A percentile compares a stretch with the other conserved stretches of the same genome.
phyloP scores from a whole-genome alignment of 2,329 filamentous ascomycete species.

The Fusarium guadeloupense region DNA sequence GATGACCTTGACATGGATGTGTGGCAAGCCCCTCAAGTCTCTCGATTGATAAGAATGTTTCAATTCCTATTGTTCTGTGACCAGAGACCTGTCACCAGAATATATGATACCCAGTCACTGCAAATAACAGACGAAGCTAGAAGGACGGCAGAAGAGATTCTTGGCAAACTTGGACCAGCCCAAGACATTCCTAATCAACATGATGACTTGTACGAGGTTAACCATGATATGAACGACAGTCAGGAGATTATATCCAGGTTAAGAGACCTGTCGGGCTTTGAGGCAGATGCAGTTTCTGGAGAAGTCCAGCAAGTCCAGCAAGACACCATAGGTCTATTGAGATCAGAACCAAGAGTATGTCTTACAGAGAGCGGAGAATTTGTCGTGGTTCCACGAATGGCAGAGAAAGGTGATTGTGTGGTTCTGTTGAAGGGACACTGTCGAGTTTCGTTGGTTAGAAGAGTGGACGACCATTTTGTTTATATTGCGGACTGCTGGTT shows the following conservation, averaged over 20 bases:
- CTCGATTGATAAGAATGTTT: background rate
- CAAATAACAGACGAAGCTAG: background rate
- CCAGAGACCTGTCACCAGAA: background rate
- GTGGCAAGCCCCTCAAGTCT: background rate
- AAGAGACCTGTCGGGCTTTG: rapidly evolving
- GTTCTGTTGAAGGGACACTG: background rate
- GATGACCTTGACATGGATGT: background rate
- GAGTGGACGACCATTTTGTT: background rate
- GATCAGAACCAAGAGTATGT: background rate
- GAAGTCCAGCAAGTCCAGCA: rapidly evolving
- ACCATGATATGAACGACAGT: no score
- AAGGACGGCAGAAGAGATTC: background rate
- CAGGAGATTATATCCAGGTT: no score
- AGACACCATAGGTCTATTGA: background rate
- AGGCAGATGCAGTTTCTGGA: rapidly evolving
- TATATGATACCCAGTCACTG: rapidly evolving
- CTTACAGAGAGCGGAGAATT: background rate
- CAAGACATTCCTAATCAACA: background rate
- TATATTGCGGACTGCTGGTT: background rate
- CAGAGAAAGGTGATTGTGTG: background rate
- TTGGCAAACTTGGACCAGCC: background rate
- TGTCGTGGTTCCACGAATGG: background rate
- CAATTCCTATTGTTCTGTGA: background rate
- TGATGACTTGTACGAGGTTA: no score
- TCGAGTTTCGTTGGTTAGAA: background rate